phyloP scores from a whole-genome alignment of 805 yeast genomes.

The Maudiozyma saulgeensis region DNA sequence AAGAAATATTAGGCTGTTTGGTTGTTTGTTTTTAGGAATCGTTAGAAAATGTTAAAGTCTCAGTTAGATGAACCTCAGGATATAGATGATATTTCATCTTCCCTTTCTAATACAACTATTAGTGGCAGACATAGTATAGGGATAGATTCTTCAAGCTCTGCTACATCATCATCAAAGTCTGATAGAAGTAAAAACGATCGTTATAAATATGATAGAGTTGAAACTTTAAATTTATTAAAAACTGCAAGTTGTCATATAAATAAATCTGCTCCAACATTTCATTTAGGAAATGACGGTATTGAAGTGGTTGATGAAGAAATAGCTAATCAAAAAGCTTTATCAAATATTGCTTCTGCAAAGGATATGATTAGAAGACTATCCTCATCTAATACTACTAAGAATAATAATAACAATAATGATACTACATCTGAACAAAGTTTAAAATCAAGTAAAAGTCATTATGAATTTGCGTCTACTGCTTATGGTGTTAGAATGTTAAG shows the following conservation, averaged over 20 bases:
- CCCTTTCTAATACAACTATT: neutral
- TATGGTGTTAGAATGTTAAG: constrained; percentile 71
- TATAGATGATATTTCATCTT: neutral
- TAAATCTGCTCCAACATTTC: constrained; percentile 4
- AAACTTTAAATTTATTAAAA: constrained; percentile 3
- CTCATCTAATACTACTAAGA: constrained; percentile 2
- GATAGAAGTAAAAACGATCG: neutral
- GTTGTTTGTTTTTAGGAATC: neutral
- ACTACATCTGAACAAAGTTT: constrained; percentile 1
- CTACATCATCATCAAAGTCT: neutral
- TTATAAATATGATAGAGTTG: constrained; percentile 2
- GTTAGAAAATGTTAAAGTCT: neutral
- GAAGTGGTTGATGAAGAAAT: constrained; percentile 4
- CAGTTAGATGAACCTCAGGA: neutral
- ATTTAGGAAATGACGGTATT: constrained; percentile 1
- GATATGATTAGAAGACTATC: constrained; percentile 17
- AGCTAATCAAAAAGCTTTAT: constrained; percentile 2
- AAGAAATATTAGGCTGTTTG: too few relatives aligned
- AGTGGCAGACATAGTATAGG: neutral
- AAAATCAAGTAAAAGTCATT: constrained; percentile 34
- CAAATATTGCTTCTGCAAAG: constrained; percentile 13
- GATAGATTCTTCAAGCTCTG: neutral
- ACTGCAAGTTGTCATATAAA: neutral
- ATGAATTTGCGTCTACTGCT: constrained; percentile 72
- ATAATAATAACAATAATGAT: neutral